Evolutionary conservation across 805 yeast species (phyloP).

Genomic region (Cyberlindnera saturnus): DNA sequence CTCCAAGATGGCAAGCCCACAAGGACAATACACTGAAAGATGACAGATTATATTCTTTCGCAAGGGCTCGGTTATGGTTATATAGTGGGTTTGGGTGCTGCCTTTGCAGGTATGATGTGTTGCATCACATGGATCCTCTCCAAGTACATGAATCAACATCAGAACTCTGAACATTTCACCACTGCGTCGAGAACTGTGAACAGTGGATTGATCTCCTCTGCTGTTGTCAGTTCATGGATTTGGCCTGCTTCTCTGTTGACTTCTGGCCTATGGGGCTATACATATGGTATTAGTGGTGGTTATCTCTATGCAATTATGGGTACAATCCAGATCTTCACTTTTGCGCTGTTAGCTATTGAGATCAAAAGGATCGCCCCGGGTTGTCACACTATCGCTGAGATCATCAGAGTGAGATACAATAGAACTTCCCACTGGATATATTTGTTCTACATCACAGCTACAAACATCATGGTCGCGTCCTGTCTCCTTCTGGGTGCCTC

Average conservation of each 20-base stretch:
- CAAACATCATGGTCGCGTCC: slow-evolving; percentile 32
- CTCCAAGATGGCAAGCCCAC: too few species aligned
- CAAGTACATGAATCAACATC: slow-evolving; percentile 33
- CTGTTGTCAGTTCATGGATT: slow-evolving; percentile 42
- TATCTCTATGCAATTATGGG: slow-evolving; percentile 27
- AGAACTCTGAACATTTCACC: slow-evolving; percentile 34
- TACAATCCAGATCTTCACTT: slow-evolving; percentile 32
- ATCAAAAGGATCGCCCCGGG: slow-evolving; percentile 36
- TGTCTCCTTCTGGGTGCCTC: slow-evolving; percentile 39
- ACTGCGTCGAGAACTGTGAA: slow-evolving; percentile 36
- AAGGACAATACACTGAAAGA: background rate
- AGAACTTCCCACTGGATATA: slow-evolving; percentile 30
- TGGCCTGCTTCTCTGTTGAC: slow-evolving; percentile 38
- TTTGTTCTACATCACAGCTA: slow-evolving; percentile 31
- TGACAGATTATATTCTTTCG: slow-evolving; percentile 4
- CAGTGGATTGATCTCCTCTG: slow-evolving; percentile 37
- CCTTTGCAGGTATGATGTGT: slow-evolving; percentile 36
- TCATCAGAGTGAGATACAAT: slow-evolving; percentile 32
- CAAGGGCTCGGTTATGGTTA: slow-evolving; percentile 29
- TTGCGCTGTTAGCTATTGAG: slow-evolving; percentile 33
- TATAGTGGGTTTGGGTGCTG: slow-evolving; percentile 40
- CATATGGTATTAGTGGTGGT: slow-evolving; percentile 37
- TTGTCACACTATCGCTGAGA: slow-evolving; percentile 36
- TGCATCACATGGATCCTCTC: slow-evolving; percentile 28
- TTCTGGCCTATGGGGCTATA: slow-evolving; percentile 35